These are phyloP conservation scores for Ajuga chamaepitys DNA, from an alignment of 257 asterid species.

Conservation along the genomic window DNA sequence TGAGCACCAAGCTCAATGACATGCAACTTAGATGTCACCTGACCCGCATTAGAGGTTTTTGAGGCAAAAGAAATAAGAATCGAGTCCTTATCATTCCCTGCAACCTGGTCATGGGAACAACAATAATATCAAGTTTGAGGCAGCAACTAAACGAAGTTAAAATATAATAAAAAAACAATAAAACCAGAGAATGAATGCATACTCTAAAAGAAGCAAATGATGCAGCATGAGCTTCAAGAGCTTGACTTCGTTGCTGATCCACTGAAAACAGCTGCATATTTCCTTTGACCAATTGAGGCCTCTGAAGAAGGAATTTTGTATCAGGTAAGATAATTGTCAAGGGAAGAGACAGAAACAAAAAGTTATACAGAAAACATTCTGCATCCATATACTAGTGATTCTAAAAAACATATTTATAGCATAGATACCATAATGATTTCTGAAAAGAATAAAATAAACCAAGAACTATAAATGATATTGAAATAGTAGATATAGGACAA, in stretches of 20 bases:
- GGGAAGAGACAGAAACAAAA: constrained; percentile 7
- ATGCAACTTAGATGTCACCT: constrained; percentile 80
- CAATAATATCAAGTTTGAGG: constrained; percentile 11
- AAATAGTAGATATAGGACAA: not conserved
- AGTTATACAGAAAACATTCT: not conserved
- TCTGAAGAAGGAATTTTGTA: constrained; percentile 35
- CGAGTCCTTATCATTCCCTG: constrained; percentile 91
- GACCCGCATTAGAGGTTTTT: constrained; percentile 80
- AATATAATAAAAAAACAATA: no score
- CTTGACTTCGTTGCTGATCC: constrained; percentile 98
- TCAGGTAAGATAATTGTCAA: constrained; percentile 13
- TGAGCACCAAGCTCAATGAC: constrained; percentile 98
- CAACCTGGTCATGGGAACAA: constrained; percentile 42
- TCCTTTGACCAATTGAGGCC: constrained; percentile 96
- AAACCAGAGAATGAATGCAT: constrained; percentile 13
- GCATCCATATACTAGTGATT: not conserved
- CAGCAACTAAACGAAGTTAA: constrained; percentile 8
- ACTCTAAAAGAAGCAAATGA: constrained; percentile 87
- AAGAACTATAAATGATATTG: not conserved
- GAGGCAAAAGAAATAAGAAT: constrained; percentile 91
- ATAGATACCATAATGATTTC: not conserved
- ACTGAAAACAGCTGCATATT: constrained; percentile 93
- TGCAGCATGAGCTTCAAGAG: constrained; percentile 99
- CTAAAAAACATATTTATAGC: constrained; percentile 1
- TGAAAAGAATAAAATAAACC: not conserved